Percentiles rank a stretch among this genome's conserved stretches.
Evolutionary conservation across 2,329 filamentous ascomycete genomes (phyloP).

Genomic region (Colletotrichum sp.): DNA sequence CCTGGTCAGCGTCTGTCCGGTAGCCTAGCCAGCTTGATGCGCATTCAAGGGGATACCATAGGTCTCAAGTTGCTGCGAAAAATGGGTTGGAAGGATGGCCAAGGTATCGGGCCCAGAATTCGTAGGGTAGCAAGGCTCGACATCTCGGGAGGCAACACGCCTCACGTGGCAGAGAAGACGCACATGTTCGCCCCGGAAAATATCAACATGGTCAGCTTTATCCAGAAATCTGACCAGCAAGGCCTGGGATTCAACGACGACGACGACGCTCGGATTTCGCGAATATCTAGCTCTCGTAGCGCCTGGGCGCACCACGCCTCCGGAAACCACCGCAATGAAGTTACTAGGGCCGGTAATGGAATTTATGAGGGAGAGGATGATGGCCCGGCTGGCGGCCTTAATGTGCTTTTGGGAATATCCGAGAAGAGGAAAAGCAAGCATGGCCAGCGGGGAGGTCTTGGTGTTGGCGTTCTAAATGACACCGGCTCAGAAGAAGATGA

Average conservation of each 20-base stretch:
- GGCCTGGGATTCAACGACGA: constrained; percentile 71
- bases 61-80: constrained; percentile 82
- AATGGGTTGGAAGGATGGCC: constrained; percentile 96
- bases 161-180: constrained; percentile 44
- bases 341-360: background rate
- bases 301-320: background rate
- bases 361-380: background rate
- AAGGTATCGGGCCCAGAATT: constrained; percentile 89
- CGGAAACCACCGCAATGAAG: constrained; percentile 26
- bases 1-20: constrained; percentile 28
- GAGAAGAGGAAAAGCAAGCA: constrained; percentile 57
- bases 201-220: constrained; percentile 69
- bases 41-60: constrained; percentile 79
- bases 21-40: constrained; percentile 74
- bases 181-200: constrained; percentile 90
- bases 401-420: background rate
- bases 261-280: constrained; percentile 52
- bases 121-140: constrained; percentile 75
- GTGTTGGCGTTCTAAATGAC: constrained; percentile 89
- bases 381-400: background rate
- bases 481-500: constrained; percentile 95
- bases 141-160: constrained; percentile 36
- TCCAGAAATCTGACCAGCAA: constrained; percentile 70
- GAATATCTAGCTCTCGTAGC: background rate
- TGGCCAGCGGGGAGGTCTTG: constrained; percentile 70